Conservation (phyloP, 768 basidiomycete genomes). For the Boletus sensibilis region DNA sequence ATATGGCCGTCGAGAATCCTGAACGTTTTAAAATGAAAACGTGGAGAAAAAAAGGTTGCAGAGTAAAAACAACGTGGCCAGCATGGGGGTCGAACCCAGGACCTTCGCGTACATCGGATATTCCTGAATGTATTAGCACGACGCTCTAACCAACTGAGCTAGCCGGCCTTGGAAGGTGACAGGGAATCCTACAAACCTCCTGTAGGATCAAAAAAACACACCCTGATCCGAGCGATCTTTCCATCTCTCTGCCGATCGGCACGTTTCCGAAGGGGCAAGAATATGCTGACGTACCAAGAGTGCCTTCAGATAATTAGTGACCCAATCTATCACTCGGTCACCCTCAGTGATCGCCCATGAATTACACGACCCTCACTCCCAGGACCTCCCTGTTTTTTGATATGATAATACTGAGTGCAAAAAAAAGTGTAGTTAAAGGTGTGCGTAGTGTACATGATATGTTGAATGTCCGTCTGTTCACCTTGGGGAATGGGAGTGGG, state of each 20-base stretch:
- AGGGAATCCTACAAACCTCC: too few relatives aligned
- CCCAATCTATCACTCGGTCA: neutral
- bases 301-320: too few relatives aligned
- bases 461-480: neutral
- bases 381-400: neutral
- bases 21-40: neutral
- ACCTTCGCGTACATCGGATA: slow-evolving; percentile 30
- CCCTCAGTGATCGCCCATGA: neutral
- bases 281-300: too few relatives aligned
- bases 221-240: neutral
- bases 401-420: neutral
- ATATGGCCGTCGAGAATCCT: neutral
- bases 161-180: slow-evolving; percentile 54
- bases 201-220: neutral
- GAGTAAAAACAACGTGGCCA: slow-evolving; percentile 28
- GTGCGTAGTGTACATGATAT: slow-evolving; percentile 20
- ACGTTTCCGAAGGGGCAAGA: neutral
- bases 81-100: slow-evolving; percentile 43
- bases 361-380: neutral
- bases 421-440: slow-evolving; percentile 1
- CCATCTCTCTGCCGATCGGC: too few relatives aligned
- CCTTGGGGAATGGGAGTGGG: neutral
- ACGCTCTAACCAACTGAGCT: slow-evolving; percentile 95
- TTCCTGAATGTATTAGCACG: slow-evolving; percentile 54
- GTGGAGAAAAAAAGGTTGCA: neutral